Conservation (phyloP, 805 yeast genomes). For the Starmerella sp. region DNA sequence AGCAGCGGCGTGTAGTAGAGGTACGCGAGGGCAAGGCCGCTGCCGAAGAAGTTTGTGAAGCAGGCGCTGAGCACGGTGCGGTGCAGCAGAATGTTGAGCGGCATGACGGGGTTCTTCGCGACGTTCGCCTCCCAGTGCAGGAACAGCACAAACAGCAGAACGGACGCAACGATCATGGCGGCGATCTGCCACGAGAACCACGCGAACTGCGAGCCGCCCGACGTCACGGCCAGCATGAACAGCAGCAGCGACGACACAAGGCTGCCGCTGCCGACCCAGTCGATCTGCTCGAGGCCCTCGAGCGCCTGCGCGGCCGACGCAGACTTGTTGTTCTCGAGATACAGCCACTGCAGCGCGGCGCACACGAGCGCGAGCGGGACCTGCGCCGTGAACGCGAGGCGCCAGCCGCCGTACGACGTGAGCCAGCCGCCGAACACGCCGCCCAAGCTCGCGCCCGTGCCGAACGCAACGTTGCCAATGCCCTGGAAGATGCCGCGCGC, state of each 20-base stretch:
- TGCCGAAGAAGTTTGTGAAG: slow-evolving; percentile 55
- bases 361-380: slow-evolving; percentile 33
- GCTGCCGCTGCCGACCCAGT: slow-evolving; percentile 51
- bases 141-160: slow-evolving; percentile 33
- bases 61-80: slow-evolving; percentile 56
- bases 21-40: slow-evolving; percentile 55
- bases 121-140: slow-evolving; percentile 40
- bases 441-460: slow-evolving; percentile 65
- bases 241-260: slow-evolving; percentile 46
- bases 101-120: slow-evolving; percentile 57
- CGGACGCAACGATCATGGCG: slow-evolving; percentile 29
- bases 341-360: slow-evolving; percentile 12
- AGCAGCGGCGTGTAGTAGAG: slow-evolving; percentile 67
- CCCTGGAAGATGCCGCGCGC: slow-evolving; percentile 79
- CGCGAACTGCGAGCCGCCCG: slow-evolving; percentile 47
- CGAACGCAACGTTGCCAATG: slow-evolving; percentile 61
- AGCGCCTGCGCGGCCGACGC: slow-evolving; percentile 25
- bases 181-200: slow-evolving; percentile 37
- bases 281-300: slow-evolving; percentile 44
- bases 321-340: slow-evolving; percentile 14
- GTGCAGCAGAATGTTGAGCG: slow-evolving; percentile 45
- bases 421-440: slow-evolving; percentile 48
- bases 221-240: slow-evolving; percentile 54
- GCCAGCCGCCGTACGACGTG: slow-evolving; percentile 50
- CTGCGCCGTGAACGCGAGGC: slow-evolving; percentile 36